Percentiles rank a stretch among this genome's conserved stretches.
phyloP scores from a whole-genome alignment of 768 basidiomycete genomes.

The Suillus variegatus region DNA sequence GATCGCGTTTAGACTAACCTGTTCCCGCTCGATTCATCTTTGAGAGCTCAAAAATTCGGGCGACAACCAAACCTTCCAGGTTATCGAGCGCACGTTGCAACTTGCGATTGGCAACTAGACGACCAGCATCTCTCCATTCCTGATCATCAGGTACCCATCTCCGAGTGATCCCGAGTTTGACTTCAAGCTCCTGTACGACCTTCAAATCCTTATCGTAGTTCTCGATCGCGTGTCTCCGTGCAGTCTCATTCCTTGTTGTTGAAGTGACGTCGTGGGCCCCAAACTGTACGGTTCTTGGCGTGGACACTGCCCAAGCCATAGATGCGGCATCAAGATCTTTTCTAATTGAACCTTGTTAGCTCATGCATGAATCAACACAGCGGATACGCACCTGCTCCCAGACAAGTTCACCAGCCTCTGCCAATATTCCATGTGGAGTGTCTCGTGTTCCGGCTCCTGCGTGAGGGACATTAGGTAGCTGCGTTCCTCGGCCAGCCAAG shows the following conservation, averaged over 20 bases:
- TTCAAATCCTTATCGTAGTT: background rate
- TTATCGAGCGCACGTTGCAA: conserved; percentile 16
- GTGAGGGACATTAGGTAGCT: conserved; percentile 6
- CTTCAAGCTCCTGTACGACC: background rate
- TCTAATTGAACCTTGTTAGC: background rate
- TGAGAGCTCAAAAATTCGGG: conserved; percentile 21
- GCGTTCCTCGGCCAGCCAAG: conserved; percentile 14
- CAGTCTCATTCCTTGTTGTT: background rate
- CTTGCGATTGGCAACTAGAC: background rate
- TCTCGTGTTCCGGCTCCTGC: conserved; percentile 13
- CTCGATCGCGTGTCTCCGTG: background rate
- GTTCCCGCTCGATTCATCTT: conserved; percentile 22
- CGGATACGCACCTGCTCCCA: conserved; percentile 12
- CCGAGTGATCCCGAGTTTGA: background rate
- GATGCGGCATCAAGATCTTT: background rate
- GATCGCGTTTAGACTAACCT: conserved; percentile 19
- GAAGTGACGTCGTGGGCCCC: background rate
- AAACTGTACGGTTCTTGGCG: background rate
- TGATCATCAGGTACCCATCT: background rate
- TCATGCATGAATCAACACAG: background rate
- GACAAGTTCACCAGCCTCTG: conserved; percentile 9
- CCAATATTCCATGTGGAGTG: conserved; percentile 18
- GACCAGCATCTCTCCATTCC: conserved; percentile 7
- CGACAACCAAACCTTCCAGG: conserved; percentile 18
- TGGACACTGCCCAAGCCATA: background rate